Base-by-base conservation (phyloP, 176 grass and related monocot species). In the Eragrostis curvula region DNA sequence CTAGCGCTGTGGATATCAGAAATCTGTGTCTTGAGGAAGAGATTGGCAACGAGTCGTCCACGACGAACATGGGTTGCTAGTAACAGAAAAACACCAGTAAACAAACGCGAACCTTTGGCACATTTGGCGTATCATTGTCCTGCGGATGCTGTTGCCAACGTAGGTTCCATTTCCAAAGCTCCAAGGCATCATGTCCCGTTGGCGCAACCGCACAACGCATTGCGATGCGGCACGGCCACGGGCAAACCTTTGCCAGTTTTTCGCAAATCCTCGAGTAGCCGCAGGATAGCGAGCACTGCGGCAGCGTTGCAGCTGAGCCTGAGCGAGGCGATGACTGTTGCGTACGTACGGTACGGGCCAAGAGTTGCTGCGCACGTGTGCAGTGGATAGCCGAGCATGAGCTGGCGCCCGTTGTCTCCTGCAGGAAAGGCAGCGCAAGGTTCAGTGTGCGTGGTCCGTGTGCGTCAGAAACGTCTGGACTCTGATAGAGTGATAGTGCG, bases 341-440 rank as follows among this genome's bases (percentile, higher is more conserved):
- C n/a, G n/a, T n/a, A n/a, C n/a, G n/a, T n/a, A n/a, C n/a, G n/a
- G n/a, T n/a, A n/a, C n/a, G n/a, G n/a, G n/a, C n/a, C n/a, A n/a
- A n/a, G n/a, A n/a, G n/a, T n/a, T n/a, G n/a, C n/a, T 41, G 65
- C 44, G 85, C 79, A 87, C 79, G 79, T 82, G 85, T 81, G 85
- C 41, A 39, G 36, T 13, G 45, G 17, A 44, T 79, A 56, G 65
- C 53, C 18, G 73, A 78, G 79, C 79, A 56, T 88, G 79, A 71
- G 86, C 79, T 87, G 79, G 86, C 32, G 21, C 20, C 60, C 12
- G 21, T 69, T 82, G 71, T 86, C 70, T 73, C 78, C 68, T 81
- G 13, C 48, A 76, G 74, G 70, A 70, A 77, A 68, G 90, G 66
- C 69, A 57, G 63, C 21, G 63, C 52, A 52, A 56, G 73, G 79